phyloP scores from a whole-genome alignment of 805 yeast species.

The Barnettozyma sp. region DNA sequence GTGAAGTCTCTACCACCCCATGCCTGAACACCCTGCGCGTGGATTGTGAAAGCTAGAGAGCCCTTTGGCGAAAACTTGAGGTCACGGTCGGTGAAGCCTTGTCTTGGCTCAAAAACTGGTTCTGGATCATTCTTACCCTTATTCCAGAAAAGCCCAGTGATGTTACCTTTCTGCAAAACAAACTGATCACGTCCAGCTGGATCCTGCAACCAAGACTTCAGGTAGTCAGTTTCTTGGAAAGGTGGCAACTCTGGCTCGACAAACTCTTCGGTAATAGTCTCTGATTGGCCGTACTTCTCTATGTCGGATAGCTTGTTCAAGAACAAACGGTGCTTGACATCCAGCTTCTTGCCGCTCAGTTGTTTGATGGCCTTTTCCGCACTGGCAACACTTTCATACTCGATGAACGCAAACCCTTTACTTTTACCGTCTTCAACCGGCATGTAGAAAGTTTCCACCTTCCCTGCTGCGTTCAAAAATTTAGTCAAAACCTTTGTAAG shows the following conservation, averaged over 20 bases:
- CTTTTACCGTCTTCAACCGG: conserved; percentile 77
- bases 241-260: conserved; percentile 67
- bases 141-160: conserved; percentile 84
- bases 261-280: conserved; percentile 54
- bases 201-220: conserved; percentile 90
- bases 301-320: conserved; percentile 80
- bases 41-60: conserved; percentile 77
- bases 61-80: conserved; percentile 93
- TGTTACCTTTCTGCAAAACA: conserved; percentile 69
- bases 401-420: conserved; percentile 81
- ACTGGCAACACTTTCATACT: conserved; percentile 57
- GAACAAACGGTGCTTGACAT: conserved; percentile 82
- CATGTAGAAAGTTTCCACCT: conserved; percentile 69
- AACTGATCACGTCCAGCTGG: conserved; percentile 86
- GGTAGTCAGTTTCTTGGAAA: conserved; percentile 69
- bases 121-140: conserved; percentile 66
- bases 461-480: conserved; percentile 72
- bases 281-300: conserved; percentile 67
- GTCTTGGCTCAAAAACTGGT: conserved; percentile 68
- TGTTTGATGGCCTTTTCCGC: conserved; percentile 76
- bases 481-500: conserved; percentile 80
- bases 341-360: conserved; percentile 84
- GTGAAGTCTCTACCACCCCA: conserved; percentile 90
- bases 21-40: conserved; percentile 89
- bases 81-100: conserved; percentile 81